phyloP scores from a whole-genome alignment of 2,329 filamentous ascomycete genomes.

The Pseudogymnoascus sp. region DNA sequence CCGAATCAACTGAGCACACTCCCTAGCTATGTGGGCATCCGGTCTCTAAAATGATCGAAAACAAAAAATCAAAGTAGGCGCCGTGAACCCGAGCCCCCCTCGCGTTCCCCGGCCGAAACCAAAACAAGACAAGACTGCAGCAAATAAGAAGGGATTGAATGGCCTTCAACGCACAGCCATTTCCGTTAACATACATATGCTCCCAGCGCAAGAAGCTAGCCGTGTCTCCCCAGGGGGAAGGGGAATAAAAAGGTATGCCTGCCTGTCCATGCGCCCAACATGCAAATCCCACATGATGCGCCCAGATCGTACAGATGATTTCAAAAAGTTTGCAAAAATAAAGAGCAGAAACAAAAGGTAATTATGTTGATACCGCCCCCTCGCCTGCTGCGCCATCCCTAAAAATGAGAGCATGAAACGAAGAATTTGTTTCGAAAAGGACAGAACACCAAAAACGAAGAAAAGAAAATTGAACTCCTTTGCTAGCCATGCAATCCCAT shows the following conservation, averaged over 20 bases:
- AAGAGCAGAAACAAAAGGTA: neutral
- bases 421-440: neutral
- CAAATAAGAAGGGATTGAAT: neutral
- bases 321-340: neutral
- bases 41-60: conserved; percentile 1
- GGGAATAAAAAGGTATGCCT: neutral
- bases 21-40: conserved; percentile 5
- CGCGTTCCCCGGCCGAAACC: neutral
- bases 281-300: conserved; percentile 3
- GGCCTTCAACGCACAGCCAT: neutral
- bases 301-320: conserved; percentile 4
- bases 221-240: neutral
- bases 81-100: neutral
- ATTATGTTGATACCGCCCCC: neutral
- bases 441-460: conserved; percentile 5
- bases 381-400: neutral
- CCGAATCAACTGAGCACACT: conserved; percentile 6
- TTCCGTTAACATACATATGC: conserved; percentile 4
- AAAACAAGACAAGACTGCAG: neutral
- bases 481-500: conserved; percentile 5
- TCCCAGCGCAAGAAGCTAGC: neutral
- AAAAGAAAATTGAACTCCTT: neutral
- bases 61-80: neutral
- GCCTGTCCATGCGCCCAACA: conserved; percentile 5
- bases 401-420: neutral